These are phyloP conservation scores for Physcomitrellopsis africana DNA, from an alignment of 225 moss, liverwort and hornwort species.

Conservation along the genomic window DNA sequence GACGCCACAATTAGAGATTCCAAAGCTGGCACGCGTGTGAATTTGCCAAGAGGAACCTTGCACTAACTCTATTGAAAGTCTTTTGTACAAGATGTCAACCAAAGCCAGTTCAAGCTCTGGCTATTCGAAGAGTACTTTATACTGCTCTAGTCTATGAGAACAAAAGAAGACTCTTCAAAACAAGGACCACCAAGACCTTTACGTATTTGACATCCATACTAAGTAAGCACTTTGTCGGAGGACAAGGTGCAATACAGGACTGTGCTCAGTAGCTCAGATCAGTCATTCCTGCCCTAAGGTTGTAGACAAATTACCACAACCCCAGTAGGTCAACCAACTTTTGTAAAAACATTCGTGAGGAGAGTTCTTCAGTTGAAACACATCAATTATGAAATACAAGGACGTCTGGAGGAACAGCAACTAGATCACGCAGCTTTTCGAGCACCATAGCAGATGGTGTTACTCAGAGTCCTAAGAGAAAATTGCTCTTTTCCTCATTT, in stretches of 20 bases:
- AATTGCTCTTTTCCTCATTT: conserved; percentile 9
- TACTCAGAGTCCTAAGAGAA: conserved; percentile 32
- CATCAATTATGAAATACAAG: conserved; percentile 41
- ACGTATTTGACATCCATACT: background rate
- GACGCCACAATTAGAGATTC: too few relatives aligned
- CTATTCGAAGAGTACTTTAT: background rate
- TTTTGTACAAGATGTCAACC: conserved; percentile 10
- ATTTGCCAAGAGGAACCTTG: too few relatives aligned
- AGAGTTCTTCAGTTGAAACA: conserved; percentile 25
- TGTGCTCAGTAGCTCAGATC: background rate
- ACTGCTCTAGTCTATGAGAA: background rate
- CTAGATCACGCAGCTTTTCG: conserved; percentile 18
- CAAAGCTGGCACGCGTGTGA: too few relatives aligned
- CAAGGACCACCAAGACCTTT: background rate
- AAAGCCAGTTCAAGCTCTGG: background rate
- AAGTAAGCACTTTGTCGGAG: background rate
- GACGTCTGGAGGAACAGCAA: conserved; percentile 25
- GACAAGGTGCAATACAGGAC: background rate
- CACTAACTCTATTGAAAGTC: too few relatives aligned
- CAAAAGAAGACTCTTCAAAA: background rate
- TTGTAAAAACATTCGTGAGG: conserved; percentile 26
- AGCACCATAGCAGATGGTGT: background rate
- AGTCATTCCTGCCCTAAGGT: background rate
- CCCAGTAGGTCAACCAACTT: conserved; percentile 6
- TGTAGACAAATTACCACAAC: background rate